Evolutionary conservation across 2,329 filamentous ascomycete species (phyloP), one percentile per base, ranked within the genome.

Genomic region (Diaporthe caulivora): DNA sequence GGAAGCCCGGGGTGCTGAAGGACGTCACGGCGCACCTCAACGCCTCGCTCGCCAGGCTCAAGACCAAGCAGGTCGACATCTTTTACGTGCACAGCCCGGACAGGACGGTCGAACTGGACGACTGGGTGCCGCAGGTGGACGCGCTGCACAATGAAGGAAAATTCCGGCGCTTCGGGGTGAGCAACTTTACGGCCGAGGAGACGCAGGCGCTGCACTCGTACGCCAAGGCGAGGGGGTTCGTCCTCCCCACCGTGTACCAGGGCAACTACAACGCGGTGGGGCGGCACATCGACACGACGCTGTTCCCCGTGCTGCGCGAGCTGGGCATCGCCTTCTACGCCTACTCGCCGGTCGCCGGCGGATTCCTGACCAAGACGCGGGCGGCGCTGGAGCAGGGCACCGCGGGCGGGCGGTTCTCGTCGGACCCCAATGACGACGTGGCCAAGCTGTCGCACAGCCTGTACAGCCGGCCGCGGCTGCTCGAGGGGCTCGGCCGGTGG

Each of bases 161-260:
- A 77, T 94, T 95, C 78, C 87, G 91, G 13, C 86, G 90, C 68
- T 81, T 95, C 3, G 93, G 92, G 0, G 79, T 95, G 42, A 90
- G 87, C 74, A 95, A 95, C 80, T 95, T 88, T 78, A 90, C 92
- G 0, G 89, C 92, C 0, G 94, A 92, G 82, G 93, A 95, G 78
- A 91, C 94, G 6, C 92, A 92, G 0, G 92, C 94, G 80, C 87
- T 94, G 9, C 90, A 90, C 64, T 90, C 90, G 76, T 87, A 91
- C 62, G 80, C 79, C 75, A 80, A 81, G 47, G 76, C 78, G 24
- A 81, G 84, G 4, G 82, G 81, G 53, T 86, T 81, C 58, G 80
- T 85, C 5, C 76, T 83, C 6, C 87, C 86, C 0, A 78, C 80
- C 0, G 84, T 87, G 13, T 88, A 86, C 75, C 85, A 88, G 77